phyloP scores from a whole-genome alignment of 2,329 filamentous ascomycete species.

The Xylariomycetidae sp. region DNA sequence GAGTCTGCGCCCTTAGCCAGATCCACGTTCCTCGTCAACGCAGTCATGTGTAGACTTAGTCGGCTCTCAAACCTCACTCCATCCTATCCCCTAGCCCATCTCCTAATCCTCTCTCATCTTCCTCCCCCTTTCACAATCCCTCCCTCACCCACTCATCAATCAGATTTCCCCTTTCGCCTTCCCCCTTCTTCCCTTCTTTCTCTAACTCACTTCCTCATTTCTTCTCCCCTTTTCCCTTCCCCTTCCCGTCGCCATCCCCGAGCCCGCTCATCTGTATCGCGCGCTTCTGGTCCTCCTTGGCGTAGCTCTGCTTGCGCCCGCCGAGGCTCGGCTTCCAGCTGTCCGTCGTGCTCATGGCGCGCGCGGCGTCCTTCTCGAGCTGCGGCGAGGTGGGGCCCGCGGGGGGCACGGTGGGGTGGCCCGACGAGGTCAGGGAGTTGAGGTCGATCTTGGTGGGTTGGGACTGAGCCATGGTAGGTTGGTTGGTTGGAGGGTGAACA shows the following conservation, averaged over 20 bases:
- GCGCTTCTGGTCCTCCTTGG: constrained; percentile 49
- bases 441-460: constrained; percentile 10
- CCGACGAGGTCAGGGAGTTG: constrained; percentile 1
- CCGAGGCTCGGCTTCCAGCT: constrained; percentile 44
- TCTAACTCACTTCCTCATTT: constrained; percentile 19
- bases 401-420: constrained; percentile 2
- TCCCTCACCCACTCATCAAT: no score
- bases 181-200: background rate
- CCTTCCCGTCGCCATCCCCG: constrained; percentile 26
- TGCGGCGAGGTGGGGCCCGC: constrained; percentile 19
- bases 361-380: constrained; percentile 28
- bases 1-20: no score
- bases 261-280: constrained; percentile 43
- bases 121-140: no score
- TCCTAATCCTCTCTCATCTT: no score
- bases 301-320: constrained; percentile 46
- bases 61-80: no score
- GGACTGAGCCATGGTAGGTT: constrained; percentile 5
- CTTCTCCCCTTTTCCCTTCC: constrained; percentile 40
- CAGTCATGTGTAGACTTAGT: no score
- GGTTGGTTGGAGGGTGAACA: no score
- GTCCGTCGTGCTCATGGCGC: constrained; percentile 31
- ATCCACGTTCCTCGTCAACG: no score
- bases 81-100: no score
- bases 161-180: no score